phyloP scores from a whole-genome alignment of 352 stramenopile species.

The Pythium brachiatum region DNA sequence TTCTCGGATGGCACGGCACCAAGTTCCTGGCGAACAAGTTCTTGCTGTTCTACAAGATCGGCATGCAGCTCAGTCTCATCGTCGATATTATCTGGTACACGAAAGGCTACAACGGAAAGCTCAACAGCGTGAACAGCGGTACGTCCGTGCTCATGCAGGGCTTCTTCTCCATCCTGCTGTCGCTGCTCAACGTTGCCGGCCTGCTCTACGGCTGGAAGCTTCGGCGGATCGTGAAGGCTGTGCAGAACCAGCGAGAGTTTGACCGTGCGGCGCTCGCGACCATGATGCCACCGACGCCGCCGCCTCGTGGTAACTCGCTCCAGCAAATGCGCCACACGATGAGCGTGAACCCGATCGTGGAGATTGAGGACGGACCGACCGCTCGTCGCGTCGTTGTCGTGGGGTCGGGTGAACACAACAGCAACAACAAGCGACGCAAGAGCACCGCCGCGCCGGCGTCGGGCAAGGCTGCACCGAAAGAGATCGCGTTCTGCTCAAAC shows the following conservation, averaged over 20 bases:
- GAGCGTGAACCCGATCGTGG: slow-evolving; percentile 53
- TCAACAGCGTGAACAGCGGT: slow-evolving; percentile 70
- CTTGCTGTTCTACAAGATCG: slow-evolving; percentile 87
- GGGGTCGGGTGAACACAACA: slow-evolving; percentile 24
- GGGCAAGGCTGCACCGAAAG: slow-evolving; percentile 9
- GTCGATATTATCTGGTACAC: slow-evolving; percentile 88
- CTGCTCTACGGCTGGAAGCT: slow-evolving; percentile 88
- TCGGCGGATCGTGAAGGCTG: slow-evolving; percentile 80
- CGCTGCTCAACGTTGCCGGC: slow-evolving; percentile 70
- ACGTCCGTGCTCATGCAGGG: slow-evolving; percentile 85
- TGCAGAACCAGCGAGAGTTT: slow-evolving; percentile 77
- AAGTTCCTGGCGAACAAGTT: slow-evolving; percentile 86
- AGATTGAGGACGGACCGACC: slow-evolving; percentile 32
- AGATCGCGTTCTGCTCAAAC: slow-evolving; percentile 64
- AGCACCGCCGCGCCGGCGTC: slow-evolving; percentile 22
- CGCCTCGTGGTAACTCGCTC: slow-evolving; percentile 17
- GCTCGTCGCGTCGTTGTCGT: slow-evolving; percentile 48
- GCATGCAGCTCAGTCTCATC: slow-evolving; percentile 82
- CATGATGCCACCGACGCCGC: slow-evolving; percentile 53
- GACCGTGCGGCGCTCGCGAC: slow-evolving; percentile 76
- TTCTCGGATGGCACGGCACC: slow-evolving; percentile 87
- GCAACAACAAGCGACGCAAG: slow-evolving; percentile 27
- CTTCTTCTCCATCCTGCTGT: slow-evolving; percentile 82
- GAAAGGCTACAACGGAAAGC: slow-evolving; percentile 84
- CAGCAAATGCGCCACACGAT: slow-evolving; percentile 49